These are phyloP conservation scores for Taphrina betulina DNA, from an alignment of 1,139 yeast species.

Conservation along the genomic window DNA sequence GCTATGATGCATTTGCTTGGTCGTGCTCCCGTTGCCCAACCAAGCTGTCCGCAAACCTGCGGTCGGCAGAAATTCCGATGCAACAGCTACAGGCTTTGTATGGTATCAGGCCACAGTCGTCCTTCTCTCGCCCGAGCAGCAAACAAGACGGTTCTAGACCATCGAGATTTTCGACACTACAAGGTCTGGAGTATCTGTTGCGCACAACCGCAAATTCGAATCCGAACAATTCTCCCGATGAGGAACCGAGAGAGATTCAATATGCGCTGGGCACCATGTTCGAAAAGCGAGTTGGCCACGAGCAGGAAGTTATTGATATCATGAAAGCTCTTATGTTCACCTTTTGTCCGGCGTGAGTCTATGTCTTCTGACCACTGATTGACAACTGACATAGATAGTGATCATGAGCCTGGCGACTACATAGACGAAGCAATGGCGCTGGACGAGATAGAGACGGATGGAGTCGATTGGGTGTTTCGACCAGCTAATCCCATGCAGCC, in stretches of 20 bases:
- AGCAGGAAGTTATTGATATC: slow-evolving; percentile 5
- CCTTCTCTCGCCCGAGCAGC: slow-evolving; percentile 8
- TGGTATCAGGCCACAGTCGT: slow-evolving; percentile 13
- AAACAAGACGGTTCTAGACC: slow-evolving; percentile 3
- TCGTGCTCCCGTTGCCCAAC: slow-evolving; percentile 26
- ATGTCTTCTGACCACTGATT: neutral
- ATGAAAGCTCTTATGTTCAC: slow-evolving; percentile 16
- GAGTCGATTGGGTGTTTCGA: slow-evolving; percentile 23
- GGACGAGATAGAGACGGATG: slow-evolving; percentile 17
- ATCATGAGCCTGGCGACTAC: slow-evolving; percentile 17
- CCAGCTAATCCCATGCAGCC: slow-evolving; percentile 24
- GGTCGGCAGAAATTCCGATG: slow-evolving; percentile 4
- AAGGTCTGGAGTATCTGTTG: slow-evolving; percentile 23
- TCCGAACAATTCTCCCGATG: neutral
- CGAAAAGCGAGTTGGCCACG: slow-evolving; percentile 23
- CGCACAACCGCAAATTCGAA: slow-evolving; percentile 18
- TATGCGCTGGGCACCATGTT: slow-evolving; percentile 8
- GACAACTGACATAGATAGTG: slow-evolving; percentile 6
- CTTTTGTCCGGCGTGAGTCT: slow-evolving; percentile 21
- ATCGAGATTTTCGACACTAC: slow-evolving; percentile 16
- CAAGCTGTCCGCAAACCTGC: neutral
- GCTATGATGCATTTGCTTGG: slow-evolving; percentile 7
- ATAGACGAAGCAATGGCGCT: slow-evolving; percentile 19
- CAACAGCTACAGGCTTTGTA: slow-evolving; percentile 1
- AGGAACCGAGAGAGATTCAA: slow-evolving; percentile 4